Percentiles rank a stretch among this genome's conserved stretches.
Evolutionary conservation across 768 basidiomycete genomes (phyloP).

Genomic region (Hortiboletus campestris): DNA sequence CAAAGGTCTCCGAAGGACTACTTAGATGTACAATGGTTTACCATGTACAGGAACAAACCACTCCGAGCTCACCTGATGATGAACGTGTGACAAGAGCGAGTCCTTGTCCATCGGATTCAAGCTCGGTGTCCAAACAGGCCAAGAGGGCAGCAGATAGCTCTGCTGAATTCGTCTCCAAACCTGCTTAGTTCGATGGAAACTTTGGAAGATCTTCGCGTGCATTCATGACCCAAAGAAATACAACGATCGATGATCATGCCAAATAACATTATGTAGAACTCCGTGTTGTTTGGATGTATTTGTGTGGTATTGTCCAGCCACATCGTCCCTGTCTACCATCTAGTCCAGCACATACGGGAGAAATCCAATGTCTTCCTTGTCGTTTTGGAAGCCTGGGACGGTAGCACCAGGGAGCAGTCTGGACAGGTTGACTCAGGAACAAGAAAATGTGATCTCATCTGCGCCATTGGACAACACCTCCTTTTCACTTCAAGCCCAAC

Average conservation of each 20-base stretch:
- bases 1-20: slow-evolving; percentile 63
- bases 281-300: no score
- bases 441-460: slow-evolving; percentile 69
- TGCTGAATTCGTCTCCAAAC: slow-evolving; percentile 65
- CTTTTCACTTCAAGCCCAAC: slow-evolving; percentile 68
- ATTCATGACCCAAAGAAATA: slow-evolving; percentile 20
- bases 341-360: not conserved
- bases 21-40: slow-evolving; percentile 32
- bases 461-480: slow-evolving; percentile 48
- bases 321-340: not conserved
- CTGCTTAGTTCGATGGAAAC: slow-evolving; percentile 63
- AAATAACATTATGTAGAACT: not conserved
- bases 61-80: slow-evolving; percentile 42
- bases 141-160: slow-evolving; percentile 48
- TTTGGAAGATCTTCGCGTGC: slow-evolving; percentile 42
- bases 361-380: slow-evolving; percentile 46
- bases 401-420: slow-evolving; percentile 81
- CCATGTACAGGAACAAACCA: not conserved
- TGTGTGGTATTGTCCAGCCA: no score
- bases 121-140: slow-evolving; percentile 44
- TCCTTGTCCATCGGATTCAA: slow-evolving; percentile 46
- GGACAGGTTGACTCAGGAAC: slow-evolving; percentile 77
- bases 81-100: slow-evolving; percentile 47
- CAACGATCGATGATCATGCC: not conserved
- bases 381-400: slow-evolving; percentile 92